Evolutionary conservation across 1,284 basidiomycete genomes (phyloP).

Genomic region (Cryptococcus sp.): DNA sequence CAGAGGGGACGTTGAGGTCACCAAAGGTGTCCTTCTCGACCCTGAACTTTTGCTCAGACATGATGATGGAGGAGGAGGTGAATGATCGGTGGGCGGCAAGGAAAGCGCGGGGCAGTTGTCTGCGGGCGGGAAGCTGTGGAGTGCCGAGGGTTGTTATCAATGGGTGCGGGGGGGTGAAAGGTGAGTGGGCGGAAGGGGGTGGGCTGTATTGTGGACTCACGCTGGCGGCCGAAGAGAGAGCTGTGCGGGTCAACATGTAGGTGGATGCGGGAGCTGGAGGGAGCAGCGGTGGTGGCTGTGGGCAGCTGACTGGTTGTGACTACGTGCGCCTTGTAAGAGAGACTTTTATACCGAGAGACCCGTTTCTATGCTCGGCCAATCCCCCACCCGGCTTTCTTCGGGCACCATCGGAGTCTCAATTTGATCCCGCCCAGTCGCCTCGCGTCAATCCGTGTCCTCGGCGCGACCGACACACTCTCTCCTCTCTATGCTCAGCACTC

Average conservation of each 20-base stretch:
- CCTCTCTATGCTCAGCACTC: neutral
- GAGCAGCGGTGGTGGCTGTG: no score
- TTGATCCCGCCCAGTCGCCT: no score
- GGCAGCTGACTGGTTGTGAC: no score
- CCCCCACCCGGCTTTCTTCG: conserved; percentile 1
- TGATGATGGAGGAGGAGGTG: conserved; percentile 28
- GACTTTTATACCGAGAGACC: neutral
- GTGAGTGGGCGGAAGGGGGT: neutral
- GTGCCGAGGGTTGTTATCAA: neutral
- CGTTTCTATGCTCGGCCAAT: neutral
- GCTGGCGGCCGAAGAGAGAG: conserved; percentile 29
- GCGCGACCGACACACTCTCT: no score
- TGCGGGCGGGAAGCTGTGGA: conserved; percentile 13
- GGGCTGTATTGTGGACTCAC: conserved; percentile 14
- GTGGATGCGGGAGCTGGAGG: neutral
- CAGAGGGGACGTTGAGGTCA: conserved; percentile 79
- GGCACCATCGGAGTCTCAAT: neutral
- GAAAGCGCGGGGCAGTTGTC: conserved; percentile 7
- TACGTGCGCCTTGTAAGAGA: no score
- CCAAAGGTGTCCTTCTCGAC: conserved; percentile 51
- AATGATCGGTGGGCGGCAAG: conserved; percentile 19
- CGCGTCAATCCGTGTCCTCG: neutral
- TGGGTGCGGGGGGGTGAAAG: neutral
- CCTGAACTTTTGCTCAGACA: conserved; percentile 46
- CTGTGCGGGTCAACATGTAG: conserved; percentile 25